phyloP scores from a whole-genome alignment of 805 yeast species.

The Metschnikowia borealis region DNA sequence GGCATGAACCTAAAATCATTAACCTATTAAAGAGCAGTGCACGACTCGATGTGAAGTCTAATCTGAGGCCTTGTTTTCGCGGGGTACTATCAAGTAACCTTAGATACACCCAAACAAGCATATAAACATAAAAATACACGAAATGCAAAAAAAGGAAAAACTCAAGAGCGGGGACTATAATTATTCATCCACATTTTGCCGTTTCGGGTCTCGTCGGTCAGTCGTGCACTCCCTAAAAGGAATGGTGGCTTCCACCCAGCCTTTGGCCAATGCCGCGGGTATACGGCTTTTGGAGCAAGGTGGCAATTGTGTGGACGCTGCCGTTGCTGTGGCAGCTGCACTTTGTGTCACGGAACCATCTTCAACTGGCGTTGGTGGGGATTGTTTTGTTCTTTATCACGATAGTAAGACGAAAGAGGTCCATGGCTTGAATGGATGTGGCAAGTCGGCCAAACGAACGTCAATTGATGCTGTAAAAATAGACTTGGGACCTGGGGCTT shows the following conservation, averaged over 20 bases:
- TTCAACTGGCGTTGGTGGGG: conserved; percentile 65
- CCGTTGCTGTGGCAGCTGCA: conserved; percentile 56
- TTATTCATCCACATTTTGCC: conserved; percentile 7
- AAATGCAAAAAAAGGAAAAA: neutral
- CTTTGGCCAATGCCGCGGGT: conserved; percentile 74
- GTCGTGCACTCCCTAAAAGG: conserved; percentile 72
- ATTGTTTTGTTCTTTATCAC: conserved; percentile 62
- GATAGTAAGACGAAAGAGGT: conserved; percentile 44
- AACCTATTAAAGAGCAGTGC: no score
- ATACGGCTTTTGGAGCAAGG: conserved; percentile 60
- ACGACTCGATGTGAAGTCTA: no score
- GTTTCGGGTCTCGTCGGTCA: conserved; percentile 59
- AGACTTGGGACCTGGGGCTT: conserved; percentile 16
- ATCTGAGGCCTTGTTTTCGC: no score
- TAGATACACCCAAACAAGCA: no score
- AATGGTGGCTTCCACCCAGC: conserved; percentile 72
- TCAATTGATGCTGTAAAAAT: conserved; percentile 46
- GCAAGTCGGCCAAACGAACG: conserved; percentile 55
- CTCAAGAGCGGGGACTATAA: neutral
- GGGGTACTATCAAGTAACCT: no score
- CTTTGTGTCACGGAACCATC: conserved; percentile 54
- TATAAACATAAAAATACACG: no score
- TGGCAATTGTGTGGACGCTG: conserved; percentile 70
- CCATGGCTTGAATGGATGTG: conserved; percentile 71
- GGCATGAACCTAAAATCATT: no score